Evolutionary conservation across 495 filamentous ascomycete species (phyloP), one percentile per base, ranked within the genome.

Genomic region (Trichocladium antarcticum): DNA sequence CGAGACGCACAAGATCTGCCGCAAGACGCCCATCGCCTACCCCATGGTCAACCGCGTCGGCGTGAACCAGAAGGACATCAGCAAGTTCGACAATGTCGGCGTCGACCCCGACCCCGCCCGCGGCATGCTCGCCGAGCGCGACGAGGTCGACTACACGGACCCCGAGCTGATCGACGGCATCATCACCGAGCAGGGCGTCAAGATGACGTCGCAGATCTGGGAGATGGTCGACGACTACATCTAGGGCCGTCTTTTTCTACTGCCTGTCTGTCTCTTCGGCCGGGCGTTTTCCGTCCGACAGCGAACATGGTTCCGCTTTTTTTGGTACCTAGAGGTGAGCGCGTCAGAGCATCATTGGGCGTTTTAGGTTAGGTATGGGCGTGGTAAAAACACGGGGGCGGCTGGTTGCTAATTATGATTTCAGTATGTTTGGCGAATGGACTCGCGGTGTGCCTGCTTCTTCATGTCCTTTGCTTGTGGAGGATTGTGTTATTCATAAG

Each of bases 81-180:
- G 44, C 50, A 56, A 77, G 82, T 45, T 92, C 86, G 68, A 71
- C 66, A 62, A 78, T 22, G 62, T 76, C 2, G 70, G 72, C 31
- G 62, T 70, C 2, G 57, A 62, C 20, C 61, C 70, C 12, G 60
- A 61, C 34, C 54, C 61, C 5, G 60, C 63, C 35, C 54, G 55
- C 12, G 51, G 40, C 28, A 56, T 62, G 21, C 54, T 66, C 5
- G 56, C 57, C 6, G 58, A 65, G 38, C 39, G 47, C 42, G 62
- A 65, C 40, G 72, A 67, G 36, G 89, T 97, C 12, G 92, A 98
- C 61, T 95, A 85, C 61, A 95, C 89, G 10, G 78, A 79, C 58
- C 60, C 71, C 61, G 54, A 34, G 32, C 36, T 51, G 27, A 54
- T 58, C 21, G 54, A 60, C n/a, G 49, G 44, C 9, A 39, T 53